A percentile compares a stretch with the other conserved stretches of the same genome.
phyloP scores from a whole-genome alignment of 1,284 basidiomycete species.

The Leccinum subrobustum region DNA sequence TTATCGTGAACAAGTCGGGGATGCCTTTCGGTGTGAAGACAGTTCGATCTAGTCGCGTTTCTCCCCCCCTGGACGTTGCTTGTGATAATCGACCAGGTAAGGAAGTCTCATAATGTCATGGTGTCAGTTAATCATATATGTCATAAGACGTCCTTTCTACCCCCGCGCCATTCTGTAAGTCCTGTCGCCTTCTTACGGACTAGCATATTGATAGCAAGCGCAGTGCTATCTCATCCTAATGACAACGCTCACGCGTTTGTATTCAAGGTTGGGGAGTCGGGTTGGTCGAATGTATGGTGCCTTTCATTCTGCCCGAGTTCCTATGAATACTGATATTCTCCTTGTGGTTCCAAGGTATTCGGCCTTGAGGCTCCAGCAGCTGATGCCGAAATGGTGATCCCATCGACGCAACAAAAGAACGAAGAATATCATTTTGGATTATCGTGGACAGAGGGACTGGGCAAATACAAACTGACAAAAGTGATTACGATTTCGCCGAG shows the following conservation, averaged over 20 bases:
- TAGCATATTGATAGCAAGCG: constrained; percentile 31
- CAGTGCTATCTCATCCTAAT: constrained; percentile 87
- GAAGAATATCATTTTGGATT: constrained; percentile 87
- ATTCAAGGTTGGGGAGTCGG: constrained; percentile 83
- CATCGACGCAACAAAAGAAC: constrained; percentile 64
- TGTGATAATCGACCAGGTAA: constrained; percentile 68
- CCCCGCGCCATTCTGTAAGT: constrained; percentile 76
- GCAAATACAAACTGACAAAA: constrained; percentile 96
- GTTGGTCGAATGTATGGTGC: constrained; percentile 79
- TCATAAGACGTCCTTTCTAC: constrained; percentile 54
- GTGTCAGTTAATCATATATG: constrained; percentile 9
- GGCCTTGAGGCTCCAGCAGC: constrained; percentile 91
- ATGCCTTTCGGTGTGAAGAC: constrained; percentile 82
- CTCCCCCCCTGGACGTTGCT: constrained; percentile 76
- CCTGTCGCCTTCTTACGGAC: constrained; percentile 32
- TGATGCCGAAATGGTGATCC: constrained; percentile 82
- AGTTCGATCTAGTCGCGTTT: constrained; percentile 66
- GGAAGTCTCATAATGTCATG: neutral
- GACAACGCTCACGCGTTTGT: constrained; percentile 85
- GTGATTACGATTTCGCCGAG: constrained; percentile 91
- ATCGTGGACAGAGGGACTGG: constrained; percentile 91
- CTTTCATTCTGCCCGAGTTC: neutral
- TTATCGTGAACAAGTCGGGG: constrained; percentile 93
- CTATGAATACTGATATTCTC: constrained; percentile 4
- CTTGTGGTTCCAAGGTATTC: constrained; percentile 50